Evolutionary conservation across 2,329 filamentous ascomycete genomes (phyloP).

Genomic region (Periconia sp.): DNA sequence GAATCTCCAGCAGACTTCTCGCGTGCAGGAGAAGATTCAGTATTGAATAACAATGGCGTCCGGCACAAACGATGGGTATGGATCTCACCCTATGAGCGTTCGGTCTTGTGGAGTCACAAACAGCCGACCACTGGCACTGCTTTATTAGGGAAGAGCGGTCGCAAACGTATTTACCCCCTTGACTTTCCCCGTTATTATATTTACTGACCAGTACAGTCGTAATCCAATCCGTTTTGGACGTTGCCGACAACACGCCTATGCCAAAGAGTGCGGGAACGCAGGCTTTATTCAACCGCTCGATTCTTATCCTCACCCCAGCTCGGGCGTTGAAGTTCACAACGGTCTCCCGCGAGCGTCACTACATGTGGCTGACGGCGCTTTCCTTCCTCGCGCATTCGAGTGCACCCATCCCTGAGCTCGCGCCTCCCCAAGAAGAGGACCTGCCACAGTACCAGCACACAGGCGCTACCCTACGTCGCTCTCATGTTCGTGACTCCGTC

Average conservation of each 20-base stretch:
- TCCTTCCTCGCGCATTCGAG: conserved; percentile 93
- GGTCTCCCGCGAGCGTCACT: conserved; percentile 78
- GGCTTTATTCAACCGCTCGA: conserved; percentile 83
- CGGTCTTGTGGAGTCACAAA: conserved; percentile 98
- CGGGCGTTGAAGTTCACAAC: conserved; percentile 95
- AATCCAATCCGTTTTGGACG: conserved; percentile 95
- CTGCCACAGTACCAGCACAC: conserved; percentile 34
- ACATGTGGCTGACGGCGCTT: conserved; percentile 89
- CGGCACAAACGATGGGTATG: conserved; percentile 97
- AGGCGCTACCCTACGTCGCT: conserved; percentile 50
- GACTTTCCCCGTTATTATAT: neutral
- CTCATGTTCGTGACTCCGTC: conserved; percentile 82
- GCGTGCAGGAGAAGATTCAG: conserved; percentile 57
- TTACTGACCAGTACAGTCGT: conserved; percentile 60
- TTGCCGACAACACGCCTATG: conserved; percentile 87
- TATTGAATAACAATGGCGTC: conserved; percentile 69
- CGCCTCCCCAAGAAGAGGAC: conserved; percentile 30
- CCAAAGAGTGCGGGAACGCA: conserved; percentile 66
- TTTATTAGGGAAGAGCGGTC: conserved; percentile 88
- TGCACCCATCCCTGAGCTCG: conserved; percentile 74
- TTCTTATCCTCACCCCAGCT: conserved; percentile 90
- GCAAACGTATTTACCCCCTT: conserved; percentile 74
- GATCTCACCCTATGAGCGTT: conserved; percentile 93
- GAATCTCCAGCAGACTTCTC: conserved; percentile 56
- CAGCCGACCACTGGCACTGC: conserved; percentile 87